Evolutionary conservation across 139 green algal genomes (phyloP).

Genomic region (Cymbomonas tetramitiformis): DNA sequence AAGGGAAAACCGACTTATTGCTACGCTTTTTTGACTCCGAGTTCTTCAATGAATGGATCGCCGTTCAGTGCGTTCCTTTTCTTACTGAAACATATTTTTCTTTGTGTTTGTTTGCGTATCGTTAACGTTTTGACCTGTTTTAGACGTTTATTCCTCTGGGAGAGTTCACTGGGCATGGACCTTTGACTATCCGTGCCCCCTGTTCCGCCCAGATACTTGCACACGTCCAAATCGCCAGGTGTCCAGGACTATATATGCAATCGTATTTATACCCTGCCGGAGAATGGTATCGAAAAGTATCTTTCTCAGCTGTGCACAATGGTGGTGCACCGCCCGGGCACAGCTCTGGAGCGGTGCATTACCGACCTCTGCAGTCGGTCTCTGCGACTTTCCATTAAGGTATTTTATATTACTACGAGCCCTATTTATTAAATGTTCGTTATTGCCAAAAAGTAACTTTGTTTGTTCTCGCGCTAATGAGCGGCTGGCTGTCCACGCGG

Average conservation of each 20-base stretch:
- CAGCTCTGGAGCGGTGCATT: slow-evolving; percentile 50
- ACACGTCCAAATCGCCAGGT: slow-evolving; percentile 40
- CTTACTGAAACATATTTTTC: too few species aligned
- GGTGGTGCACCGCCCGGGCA: slow-evolving; percentile 33
- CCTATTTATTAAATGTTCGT: too few species aligned
- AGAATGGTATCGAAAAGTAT: slow-evolving; percentile 55
- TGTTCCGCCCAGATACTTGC: slow-evolving; percentile 78
- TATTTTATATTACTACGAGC: too few species aligned
- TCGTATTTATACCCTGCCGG: slow-evolving; percentile 53
- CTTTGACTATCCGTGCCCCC: not conserved
- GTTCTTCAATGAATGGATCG: slow-evolving; percentile 77
- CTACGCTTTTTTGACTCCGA: slow-evolving; percentile 66
- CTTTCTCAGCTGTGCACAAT: slow-evolving; percentile 70
- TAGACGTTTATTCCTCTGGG: too few species aligned
- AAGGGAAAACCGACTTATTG: slow-evolving; percentile 48
- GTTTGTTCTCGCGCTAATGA: slow-evolving; percentile 44
- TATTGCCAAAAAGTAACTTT: too few species aligned
- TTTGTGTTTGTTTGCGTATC: too few species aligned
- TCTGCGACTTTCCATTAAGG: slow-evolving; percentile 67
- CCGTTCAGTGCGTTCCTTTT: too few species aligned
- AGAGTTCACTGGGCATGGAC: not conserved
- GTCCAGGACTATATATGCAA: slow-evolving; percentile 77
- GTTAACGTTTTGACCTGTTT: too few species aligned
- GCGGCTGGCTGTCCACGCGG: not conserved
- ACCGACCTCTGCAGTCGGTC: slow-evolving; percentile 55